phyloP scores from a whole-genome alignment of 805 yeast genomes.

The Candida mattraensis region DNA sequence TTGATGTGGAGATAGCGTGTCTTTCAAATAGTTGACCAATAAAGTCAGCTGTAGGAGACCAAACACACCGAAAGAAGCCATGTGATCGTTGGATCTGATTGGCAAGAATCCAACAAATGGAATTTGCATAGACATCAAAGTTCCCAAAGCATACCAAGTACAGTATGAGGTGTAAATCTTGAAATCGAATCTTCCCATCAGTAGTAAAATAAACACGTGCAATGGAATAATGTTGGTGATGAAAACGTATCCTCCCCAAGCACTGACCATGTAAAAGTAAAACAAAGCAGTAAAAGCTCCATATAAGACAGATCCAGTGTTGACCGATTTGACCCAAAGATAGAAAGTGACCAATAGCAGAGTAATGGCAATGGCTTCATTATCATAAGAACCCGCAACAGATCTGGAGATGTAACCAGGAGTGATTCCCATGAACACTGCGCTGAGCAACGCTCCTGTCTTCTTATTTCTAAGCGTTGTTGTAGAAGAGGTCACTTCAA shows the following conservation, averaged over 20 bases:
- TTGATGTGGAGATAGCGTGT: constrained; percentile 67
- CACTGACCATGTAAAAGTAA: constrained; percentile 98
- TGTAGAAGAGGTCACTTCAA: constrained; percentile 78
- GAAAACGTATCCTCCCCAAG: constrained; percentile 99
- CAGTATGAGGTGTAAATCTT: constrained; percentile 86
- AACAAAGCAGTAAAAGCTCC: constrained; percentile 81
- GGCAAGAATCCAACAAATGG: constrained; percentile 98
- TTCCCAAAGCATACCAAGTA: constrained; percentile 96
- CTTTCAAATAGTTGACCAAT: constrained; percentile 76
- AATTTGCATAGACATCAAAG: constrained; percentile 98
- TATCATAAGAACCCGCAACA: constrained; percentile 98
- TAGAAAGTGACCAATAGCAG: constrained; percentile 92
- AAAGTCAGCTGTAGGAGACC: constrained; percentile 92
- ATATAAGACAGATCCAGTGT: constrained; percentile 84
- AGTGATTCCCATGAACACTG: constrained; percentile 94
- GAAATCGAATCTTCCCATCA: constrained; percentile 92
- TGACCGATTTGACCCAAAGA: constrained; percentile 93
- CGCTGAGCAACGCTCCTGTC: constrained; percentile 88
- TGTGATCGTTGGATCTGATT: constrained; percentile 94
- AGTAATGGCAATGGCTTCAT: constrained; percentile 98
- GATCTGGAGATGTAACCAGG: constrained; percentile 98
- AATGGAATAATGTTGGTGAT: constrained; percentile 96
- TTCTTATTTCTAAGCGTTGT: constrained; percentile 23
- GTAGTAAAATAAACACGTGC: constrained; percentile 83
- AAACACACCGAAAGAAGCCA: constrained; percentile 97